These are phyloP conservation scores for Neurospora tetrasperma DNA, from an alignment of 495 filamentous ascomycete genomes.

Conservation along the genomic window DNA sequence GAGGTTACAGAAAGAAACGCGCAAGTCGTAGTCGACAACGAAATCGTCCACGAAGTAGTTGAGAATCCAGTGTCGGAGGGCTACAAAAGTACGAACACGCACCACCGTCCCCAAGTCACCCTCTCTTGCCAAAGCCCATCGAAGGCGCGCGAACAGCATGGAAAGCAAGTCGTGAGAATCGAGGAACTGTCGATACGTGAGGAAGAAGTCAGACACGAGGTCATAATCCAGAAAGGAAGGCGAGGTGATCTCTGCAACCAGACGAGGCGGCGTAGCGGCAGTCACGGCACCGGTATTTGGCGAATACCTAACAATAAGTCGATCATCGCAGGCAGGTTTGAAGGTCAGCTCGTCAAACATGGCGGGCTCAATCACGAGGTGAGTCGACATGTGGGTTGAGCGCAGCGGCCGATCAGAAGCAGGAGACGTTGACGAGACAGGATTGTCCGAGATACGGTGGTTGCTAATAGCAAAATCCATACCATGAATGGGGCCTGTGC, in stretches of 20 bases:
- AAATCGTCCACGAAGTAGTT: conserved; percentile 98
- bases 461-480: not conserved
- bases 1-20: conserved; percentile 68
- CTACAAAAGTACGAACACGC: conserved; percentile 89
- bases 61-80: conserved; percentile 92
- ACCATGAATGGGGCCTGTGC: not conserved
- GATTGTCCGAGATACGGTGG: not conserved
- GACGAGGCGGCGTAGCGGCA: conserved; percentile 81
- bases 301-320: conserved; percentile 77
- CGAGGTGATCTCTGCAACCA: conserved; percentile 97
- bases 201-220: conserved; percentile 94
- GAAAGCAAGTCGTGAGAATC: conserved; percentile 63
- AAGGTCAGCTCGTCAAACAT: conserved; percentile 77
- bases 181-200: conserved; percentile 84
- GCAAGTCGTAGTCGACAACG: conserved; percentile 67
- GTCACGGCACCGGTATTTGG: conserved; percentile 59
- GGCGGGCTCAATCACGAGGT: conserved; percentile 40
- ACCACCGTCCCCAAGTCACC: conserved; percentile 78
- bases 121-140: conserved; percentile 80
- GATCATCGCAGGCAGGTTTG: conserved; percentile 59
- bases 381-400: conserved; percentile 33
- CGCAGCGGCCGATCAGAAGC: conserved; percentile 20
- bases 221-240: conserved; percentile 95
- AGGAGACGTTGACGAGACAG: conserved; percentile 7
- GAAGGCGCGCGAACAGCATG: conserved; percentile 72